Evolutionary conservation across 768 basidiomycete species (phyloP).

Genomic region (Auricularia cornea): DNA sequence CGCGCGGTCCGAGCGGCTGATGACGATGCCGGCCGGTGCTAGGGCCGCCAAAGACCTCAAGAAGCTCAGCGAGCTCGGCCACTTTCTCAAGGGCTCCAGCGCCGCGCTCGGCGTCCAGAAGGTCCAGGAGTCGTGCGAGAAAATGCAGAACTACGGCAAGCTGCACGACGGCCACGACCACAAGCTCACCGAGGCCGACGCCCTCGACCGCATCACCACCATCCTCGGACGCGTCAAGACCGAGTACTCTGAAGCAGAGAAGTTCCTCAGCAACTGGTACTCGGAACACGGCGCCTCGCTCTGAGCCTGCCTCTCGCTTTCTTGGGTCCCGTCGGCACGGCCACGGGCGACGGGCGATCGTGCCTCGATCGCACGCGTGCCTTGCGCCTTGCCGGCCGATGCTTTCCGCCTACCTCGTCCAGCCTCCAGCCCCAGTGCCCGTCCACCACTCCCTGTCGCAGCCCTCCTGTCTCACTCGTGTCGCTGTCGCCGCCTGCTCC

Average conservation of each 20-base stretch:
- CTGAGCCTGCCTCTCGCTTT: background rate
- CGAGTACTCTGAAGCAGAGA: slow-evolving; percentile 66
- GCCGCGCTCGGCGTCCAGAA: slow-evolving; percentile 80
- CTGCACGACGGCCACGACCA: slow-evolving; percentile 41
- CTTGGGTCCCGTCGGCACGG: too few relatives aligned
- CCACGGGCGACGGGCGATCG: too few relatives aligned
- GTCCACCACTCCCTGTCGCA: too few relatives aligned
- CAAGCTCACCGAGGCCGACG: slow-evolving; percentile 38
- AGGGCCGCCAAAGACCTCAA: slow-evolving; percentile 53
- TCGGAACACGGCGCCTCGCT: slow-evolving; percentile 18
- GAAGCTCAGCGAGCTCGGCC: slow-evolving; percentile 70
- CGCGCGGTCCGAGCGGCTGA: slow-evolving; percentile 3
- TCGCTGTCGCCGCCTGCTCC: too few relatives aligned
- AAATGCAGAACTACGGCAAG: slow-evolving; percentile 83
- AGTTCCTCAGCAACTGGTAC: slow-evolving; percentile 55
- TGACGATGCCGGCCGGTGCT: slow-evolving; percentile 6
- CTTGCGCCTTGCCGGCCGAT: too few relatives aligned
- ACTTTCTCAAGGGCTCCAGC: slow-evolving; percentile 96
- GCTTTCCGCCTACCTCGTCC: too few relatives aligned
- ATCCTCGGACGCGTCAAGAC: slow-evolving; percentile 51
- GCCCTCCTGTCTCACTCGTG: too few relatives aligned
- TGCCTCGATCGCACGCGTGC: too few relatives aligned
- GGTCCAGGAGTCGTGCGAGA: slow-evolving; percentile 81
- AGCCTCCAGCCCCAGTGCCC: too few relatives aligned
- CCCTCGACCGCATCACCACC: slow-evolving; percentile 47